Percentiles rank a stretch among this genome's conserved stretches.
These are phyloP conservation scores for Monilinia fructigena DNA, from an alignment of 2,329 filamentous ascomycete species.

Conservation along the genomic window DNA sequence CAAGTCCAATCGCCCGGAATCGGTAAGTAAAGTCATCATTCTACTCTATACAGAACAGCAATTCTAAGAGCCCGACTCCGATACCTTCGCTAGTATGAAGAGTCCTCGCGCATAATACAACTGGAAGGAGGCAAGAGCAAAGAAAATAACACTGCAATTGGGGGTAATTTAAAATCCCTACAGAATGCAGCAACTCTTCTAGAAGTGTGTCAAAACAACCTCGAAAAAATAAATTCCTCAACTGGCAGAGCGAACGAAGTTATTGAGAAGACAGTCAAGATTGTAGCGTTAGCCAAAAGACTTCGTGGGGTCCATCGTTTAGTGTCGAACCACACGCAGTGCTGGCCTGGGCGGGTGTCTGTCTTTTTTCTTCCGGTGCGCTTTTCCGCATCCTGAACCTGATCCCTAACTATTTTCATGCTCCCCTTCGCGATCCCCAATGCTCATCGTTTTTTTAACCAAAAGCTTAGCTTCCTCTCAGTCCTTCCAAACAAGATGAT, in stretches of 20 bases:
- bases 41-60: not conserved
- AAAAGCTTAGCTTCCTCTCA: not conserved
- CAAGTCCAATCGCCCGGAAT: not conserved
- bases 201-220: not conserved
- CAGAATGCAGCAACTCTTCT: not conserved
- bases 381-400: not conserved
- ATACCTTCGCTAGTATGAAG: not conserved
- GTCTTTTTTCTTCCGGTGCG: slow-evolving; percentile 4
- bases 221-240: not conserved
- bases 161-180: not conserved
- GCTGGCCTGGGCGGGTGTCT: slow-evolving; percentile 14
- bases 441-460: not conserved
- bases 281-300: slow-evolving; percentile 3
- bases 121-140: not conserved
- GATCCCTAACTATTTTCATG: not conserved
- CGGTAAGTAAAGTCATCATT: not conserved
- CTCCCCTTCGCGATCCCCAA: not conserved
- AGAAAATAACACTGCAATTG: not conserved
- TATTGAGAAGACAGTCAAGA: not conserved
- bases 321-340: slow-evolving; percentile 7
- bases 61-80: not conserved
- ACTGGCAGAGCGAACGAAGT: not conserved
- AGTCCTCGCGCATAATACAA: not conserved
- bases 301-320: not conserved
- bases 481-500: not conserved